Evolutionary conservation across 106 monocot genomes (phyloP), one percentile per base, ranked within the genome.

Genomic region (Apostasia ramifera): DNA sequence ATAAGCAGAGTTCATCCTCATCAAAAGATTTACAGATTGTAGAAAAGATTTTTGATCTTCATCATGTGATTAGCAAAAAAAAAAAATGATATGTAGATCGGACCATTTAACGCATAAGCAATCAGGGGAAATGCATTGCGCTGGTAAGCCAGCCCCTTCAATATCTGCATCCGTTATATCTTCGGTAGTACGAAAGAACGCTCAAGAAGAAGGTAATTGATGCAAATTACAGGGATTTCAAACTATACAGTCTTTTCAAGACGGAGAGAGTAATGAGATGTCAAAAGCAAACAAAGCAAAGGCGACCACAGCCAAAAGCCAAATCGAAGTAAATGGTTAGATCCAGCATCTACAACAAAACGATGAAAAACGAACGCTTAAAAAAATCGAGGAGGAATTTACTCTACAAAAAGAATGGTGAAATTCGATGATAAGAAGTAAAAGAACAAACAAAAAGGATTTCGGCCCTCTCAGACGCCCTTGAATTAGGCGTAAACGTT

Each of bases 61-160:
- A 52, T 52, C 52, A 52, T 52, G 4, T 10, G 52, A 4, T 10
- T 10, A 52, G n/a, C 39, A 61, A 10, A 61, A 37, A 7, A 61
- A 37, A 61, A 37, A 61, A 10, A 10, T 13, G 8, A 51, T 39
- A 51, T 67, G 5, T 67, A n/a, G 63, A 73, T 73, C 53, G 13
- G 53, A 73, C 73, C 73, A 73, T 73, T 73, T 73, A 63, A 73
- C 73, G 73, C 50, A 4, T 54, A 63, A 63, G 62, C 73, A 63
- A 55, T 3, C 8, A 15, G 42, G 54, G 63, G 54, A 1, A 6
- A 63, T 63, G 73, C 73, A 73, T 46, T 38, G 65, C 73, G 73
- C 65, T 73, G 73, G 73, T 73, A 73, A 73, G 65, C 73, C 63
- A 65, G 65, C 4, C 73, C 45, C 12, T 63, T 73, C 40, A 4